A percentile compares a stretch with the other conserved stretches of the same genome.
Conservation (phyloP, 306 rosid species). For the Herpetospermum pedunculosum region DNA sequence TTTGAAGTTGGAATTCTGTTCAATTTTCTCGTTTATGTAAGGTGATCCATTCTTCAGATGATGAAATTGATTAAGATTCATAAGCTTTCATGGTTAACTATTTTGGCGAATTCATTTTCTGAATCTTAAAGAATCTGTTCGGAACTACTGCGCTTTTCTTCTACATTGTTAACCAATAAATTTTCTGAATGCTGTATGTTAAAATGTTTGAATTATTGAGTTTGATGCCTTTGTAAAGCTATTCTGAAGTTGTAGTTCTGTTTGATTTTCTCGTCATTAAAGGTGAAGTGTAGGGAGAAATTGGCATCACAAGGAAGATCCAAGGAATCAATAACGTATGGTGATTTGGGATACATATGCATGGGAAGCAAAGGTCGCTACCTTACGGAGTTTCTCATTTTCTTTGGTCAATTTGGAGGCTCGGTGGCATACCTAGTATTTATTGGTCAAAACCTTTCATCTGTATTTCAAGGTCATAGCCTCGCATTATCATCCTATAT, state of each 20-base stretch:
- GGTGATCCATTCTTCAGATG: conserved; percentile 16
- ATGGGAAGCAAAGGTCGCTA: conserved; percentile 58
- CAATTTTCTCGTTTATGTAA: neutral
- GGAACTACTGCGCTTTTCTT: neutral
- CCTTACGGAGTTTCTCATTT: conserved; percentile 48
- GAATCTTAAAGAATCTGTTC: neutral
- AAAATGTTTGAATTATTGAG: neutral
- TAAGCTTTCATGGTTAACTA: neutral
- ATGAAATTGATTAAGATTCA: neutral
- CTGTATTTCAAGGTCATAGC: conserved; percentile 31
- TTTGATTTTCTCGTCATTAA: neutral
- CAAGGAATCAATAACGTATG: conserved; percentile 38
- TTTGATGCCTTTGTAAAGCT: neutral
- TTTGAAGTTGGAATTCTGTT: neutral
- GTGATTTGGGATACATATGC: conserved; percentile 62
- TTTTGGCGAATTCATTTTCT: neutral
- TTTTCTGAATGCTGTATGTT: no score
- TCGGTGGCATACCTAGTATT: conserved; percentile 74
- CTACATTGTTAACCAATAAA: neutral
- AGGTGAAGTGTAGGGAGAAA: conserved; percentile 65
- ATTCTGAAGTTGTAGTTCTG: neutral
- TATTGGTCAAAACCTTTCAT: conserved; percentile 62
- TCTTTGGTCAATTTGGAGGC: conserved; percentile 61
- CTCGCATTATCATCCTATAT: conserved; percentile 27
- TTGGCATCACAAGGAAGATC: conserved; percentile 41